Base-by-base conservation (phyloP, 2,329 filamentous ascomycete species). In the Huntiella abstrusa region DNA sequence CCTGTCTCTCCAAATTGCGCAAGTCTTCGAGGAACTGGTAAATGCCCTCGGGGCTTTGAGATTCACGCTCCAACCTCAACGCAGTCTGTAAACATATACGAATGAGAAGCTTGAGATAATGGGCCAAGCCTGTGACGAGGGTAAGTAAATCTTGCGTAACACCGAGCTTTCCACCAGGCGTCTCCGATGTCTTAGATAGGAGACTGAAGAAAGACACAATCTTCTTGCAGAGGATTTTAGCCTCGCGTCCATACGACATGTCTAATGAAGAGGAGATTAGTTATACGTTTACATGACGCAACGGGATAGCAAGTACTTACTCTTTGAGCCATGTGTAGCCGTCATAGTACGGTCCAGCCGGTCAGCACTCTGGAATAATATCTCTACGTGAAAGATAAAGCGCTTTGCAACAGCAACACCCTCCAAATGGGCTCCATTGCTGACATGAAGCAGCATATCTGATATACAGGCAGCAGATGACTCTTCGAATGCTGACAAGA, bases 141-240 rank as follows among this genome's bases (percentile, higher is more conserved):
- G 88, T 93, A n/a, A 98, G 65, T n/a, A 98, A 71, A 60, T 98
- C 91, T 60, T 98, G 91, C 6, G 91, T 98, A 32, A 98, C 91
- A 38, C 91, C 91, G 37, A 96, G 75, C 59, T 95, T 91, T 49
- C 84, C 74, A 34, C 83, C 77, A n/a, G 81, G 83, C 6, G 79
- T 84, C 57, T 95, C 87, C 58, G 96, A 88, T 1, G 87, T 91
- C 60, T 94, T 94, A 4, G 88, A 93, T 6, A 98, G 70, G 13
- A 98, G 68, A 10, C 86, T 86, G 60, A 98, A 98, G 67, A 98
- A 98, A 19, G 88, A 84, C 4, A 98, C 91, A 46, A 98, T 93
- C 63, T 98, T 98, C 64, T 98, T 98, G 69, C 91, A 98, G n/a
- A 98, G 74, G 43, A 98, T 70, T 63, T 98, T 98, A n/a, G 91